These are phyloP conservation scores for Haplosporangium gracile DNA, from an alignment of 192 early-diverging fungal species.

Conservation along the genomic window DNA sequence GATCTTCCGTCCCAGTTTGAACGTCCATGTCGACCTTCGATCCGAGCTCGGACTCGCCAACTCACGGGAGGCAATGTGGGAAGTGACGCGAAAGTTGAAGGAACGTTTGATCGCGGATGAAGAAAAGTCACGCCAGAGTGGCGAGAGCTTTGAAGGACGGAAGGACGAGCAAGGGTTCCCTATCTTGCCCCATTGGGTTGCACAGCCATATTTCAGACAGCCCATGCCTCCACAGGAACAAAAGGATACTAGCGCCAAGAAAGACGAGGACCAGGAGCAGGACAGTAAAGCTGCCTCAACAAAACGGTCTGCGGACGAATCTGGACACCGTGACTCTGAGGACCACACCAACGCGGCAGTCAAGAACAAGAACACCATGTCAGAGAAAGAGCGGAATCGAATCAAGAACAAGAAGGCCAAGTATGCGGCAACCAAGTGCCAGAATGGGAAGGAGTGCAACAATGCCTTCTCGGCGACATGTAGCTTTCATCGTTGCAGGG, in stretches of 20 bases:
- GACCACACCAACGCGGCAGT: not conserved
- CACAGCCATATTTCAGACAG: constrained; percentile 76
- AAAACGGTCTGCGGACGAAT: constrained; percentile 39
- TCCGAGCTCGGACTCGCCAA: constrained; percentile 73
- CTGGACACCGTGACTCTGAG: constrained; percentile 26
- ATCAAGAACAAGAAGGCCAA: constrained; percentile 42
- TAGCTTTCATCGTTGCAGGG: constrained; percentile 41
- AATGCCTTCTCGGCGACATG: constrained; percentile 43
- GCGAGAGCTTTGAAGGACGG: constrained; percentile 40
- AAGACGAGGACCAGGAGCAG: not conserved
- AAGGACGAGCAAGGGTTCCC: constrained; percentile 65
- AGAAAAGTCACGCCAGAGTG: constrained; percentile 14
- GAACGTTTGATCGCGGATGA: constrained; percentile 59
- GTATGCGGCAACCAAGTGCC: constrained; percentile 22
- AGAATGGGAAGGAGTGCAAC: constrained; percentile 11
- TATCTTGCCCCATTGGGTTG: constrained; percentile 74
- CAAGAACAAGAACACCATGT: not conserved
- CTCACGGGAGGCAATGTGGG: constrained; percentile 71
- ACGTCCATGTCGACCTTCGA: constrained; percentile 85
- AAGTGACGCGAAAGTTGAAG: constrained; percentile 70
- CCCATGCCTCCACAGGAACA: constrained; percentile 47
- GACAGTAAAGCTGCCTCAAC: not conserved
- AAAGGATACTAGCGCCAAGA: constrained; percentile 10
- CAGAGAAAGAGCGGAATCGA: not conserved
- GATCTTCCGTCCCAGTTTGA: constrained; percentile 83